Evolutionary conservation across 2,329 filamentous ascomycete species (phyloP).

Genomic region (Pseudogymnoascus sp.): DNA sequence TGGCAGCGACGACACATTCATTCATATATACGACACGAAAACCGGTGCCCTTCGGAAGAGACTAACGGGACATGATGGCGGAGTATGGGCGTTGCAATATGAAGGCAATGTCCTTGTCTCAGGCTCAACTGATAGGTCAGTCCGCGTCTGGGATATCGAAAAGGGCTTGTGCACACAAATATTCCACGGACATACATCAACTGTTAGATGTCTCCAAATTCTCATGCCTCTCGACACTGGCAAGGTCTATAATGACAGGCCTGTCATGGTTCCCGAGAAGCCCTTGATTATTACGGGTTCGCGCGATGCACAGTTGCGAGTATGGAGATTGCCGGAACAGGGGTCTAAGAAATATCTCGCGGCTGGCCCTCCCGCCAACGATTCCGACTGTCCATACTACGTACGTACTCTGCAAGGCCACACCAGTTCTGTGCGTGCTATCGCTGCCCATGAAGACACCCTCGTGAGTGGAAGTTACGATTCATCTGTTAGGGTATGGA

Average conservation of each 20-base stretch:
- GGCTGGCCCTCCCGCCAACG: conserved; percentile 62
- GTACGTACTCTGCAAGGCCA: conserved; percentile 81
- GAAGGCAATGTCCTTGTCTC: conserved; percentile 92
- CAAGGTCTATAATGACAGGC: conserved; percentile 58
- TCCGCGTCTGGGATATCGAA: conserved; percentile 99
- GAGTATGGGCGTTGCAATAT: conserved; percentile 96
- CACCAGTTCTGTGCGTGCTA: conserved; percentile 87
- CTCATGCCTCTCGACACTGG: conserved; percentile 77
- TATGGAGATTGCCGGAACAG: conserved; percentile 85
- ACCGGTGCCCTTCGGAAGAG: conserved; percentile 77
- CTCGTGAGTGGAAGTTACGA: conserved; percentile 98
- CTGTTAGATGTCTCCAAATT: conserved; percentile 91
- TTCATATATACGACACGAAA: conserved; percentile 96
- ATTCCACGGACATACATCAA: conserved; percentile 96
- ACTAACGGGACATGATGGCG: conserved; percentile 88
- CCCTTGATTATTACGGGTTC: conserved; percentile 96
- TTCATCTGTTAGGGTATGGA: conserved; percentile 91
- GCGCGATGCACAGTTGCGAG: conserved; percentile 83
- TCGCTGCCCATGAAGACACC: conserved; percentile 88
- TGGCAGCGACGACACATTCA: conserved; percentile 93
- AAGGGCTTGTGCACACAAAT: conserved; percentile 87
- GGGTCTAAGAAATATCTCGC: conserved; percentile 73
- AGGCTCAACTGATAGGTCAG: conserved; percentile 89
- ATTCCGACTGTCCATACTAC: conserved; percentile 87
- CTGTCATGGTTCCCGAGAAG: conserved; percentile 86